Conservation (phyloP, 2,329 filamentous ascomycete species). For the Incumbomyces lentus region DNA sequence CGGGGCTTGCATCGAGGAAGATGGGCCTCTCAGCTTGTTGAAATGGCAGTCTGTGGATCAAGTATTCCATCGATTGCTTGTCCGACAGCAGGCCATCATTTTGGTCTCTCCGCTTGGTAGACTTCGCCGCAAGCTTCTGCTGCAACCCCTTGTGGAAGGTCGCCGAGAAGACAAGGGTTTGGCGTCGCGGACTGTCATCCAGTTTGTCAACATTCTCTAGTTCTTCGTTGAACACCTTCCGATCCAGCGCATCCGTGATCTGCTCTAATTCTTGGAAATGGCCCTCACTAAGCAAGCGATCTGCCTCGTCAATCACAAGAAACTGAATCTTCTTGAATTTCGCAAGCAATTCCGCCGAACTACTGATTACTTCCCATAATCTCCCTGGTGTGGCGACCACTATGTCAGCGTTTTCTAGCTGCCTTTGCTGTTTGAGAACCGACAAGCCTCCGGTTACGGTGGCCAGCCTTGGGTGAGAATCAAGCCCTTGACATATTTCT, state of each 20-base stretch:
- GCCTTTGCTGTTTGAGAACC: conserved; percentile 85
- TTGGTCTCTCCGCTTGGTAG: conserved; percentile 38
- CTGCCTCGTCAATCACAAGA: conserved; percentile 86
- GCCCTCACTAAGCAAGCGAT: conserved; percentile 80
- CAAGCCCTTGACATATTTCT: conserved; percentile 59
- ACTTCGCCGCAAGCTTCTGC: conserved; percentile 75
- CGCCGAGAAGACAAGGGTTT: conserved; percentile 92
- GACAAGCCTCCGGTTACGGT: conserved; percentile 87
- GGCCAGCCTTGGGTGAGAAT: conserved; percentile 53
- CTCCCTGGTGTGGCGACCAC: conserved; percentile 89
- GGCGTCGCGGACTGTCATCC: conserved; percentile 41
- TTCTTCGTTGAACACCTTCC: conserved; percentile 42
- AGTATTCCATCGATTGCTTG: conserved; percentile 80
- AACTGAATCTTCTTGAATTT: conserved; percentile 67
- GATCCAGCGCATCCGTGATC: conserved; percentile 71
- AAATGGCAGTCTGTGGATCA: conserved; percentile 84
- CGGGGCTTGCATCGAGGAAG: conserved; percentile 85
- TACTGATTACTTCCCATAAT: conserved; percentile 85
- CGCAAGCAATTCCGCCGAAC: conserved; percentile 56
- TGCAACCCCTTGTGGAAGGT: conserved; percentile 89
- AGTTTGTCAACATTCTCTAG: conserved; percentile 32
- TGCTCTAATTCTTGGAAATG: conserved; percentile 92
- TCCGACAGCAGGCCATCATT: conserved; percentile 50
- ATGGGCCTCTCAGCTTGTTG: conserved; percentile 64
- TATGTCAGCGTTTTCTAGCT: conserved; percentile 74